Evolutionary conservation across 805 yeast genomes (phyloP), one percentile per base, ranked within the genome.

Genomic region (Starmerella floricola): DNA sequence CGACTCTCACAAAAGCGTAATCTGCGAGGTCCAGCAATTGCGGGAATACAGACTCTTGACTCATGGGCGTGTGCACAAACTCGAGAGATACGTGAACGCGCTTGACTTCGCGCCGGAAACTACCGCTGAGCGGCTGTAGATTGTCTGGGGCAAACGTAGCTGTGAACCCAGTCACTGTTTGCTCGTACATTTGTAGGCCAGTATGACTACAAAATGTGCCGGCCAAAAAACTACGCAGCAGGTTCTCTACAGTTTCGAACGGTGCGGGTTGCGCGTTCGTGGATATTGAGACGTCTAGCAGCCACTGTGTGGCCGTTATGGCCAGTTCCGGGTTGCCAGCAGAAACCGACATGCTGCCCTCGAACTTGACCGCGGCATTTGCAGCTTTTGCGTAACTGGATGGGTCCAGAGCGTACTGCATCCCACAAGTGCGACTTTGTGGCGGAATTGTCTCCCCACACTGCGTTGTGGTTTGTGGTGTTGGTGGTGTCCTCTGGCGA

Each of bases 211-310:
- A 20, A 8, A 40, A 18, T 6, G 16, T 5, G 12, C 47, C 43
- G 6, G 21, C 30, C 18, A 43, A 21, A 27, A 49, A 45, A 21
- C 49, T 30, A 11, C 42, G 40, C 36, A 49, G 24, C 17, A 49
- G 16, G 32, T 49, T 49, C 23, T 48, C 53, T n/a, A 38, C 27
- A 3, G 35, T 4, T 8, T 49, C 46, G 30, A 49, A 49, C n/a
- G 29, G 26, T 12, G 40, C 33, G 1, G 11, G 8, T 6, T 8
- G 12, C 19, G 41, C 48, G 26, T 49, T 48, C 6, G 30, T 35
- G 20, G 17, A 15, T 12, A 43, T 2, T 3, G n/a, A 4, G 15
- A 48, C 42, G 2, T 15, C 20, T 12, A 49, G 29, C 6, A 19
- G n/a, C 45, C 47, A 45, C 26, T 49, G 52, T 10, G 47, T 37